Conservation (phyloP, 2,329 filamentous ascomycete genomes). For the Coniella lustricola region DNA sequence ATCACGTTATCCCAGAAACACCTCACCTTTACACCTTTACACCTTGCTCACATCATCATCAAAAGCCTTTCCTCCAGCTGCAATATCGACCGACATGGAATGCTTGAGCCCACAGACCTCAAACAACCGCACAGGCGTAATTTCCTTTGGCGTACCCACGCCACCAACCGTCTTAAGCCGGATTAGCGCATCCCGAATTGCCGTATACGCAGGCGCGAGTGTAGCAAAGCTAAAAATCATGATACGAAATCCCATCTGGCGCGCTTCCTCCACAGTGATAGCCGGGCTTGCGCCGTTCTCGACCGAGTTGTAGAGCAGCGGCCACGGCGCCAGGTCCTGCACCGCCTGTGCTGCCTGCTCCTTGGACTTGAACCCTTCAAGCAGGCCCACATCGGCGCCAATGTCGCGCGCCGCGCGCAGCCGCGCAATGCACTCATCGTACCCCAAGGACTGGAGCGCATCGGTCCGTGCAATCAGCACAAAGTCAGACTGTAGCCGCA, state of each 20-base stretch:
- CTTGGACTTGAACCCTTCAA: conserved; percentile 38
- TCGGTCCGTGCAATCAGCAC: conserved; percentile 53
- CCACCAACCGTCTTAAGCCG: conserved; percentile 33
- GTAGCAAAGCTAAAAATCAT: conserved; percentile 50
- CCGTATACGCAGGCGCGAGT: conserved; percentile 39
- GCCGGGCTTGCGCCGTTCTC: conserved; percentile 48
- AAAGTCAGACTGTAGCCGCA: conserved; percentile 38
- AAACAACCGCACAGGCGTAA: conserved; percentile 38
- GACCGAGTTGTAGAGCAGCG: conserved; percentile 51
- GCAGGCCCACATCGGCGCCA: conserved; percentile 46
- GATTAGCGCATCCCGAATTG: conserved; percentile 31
- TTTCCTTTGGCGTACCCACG: conserved; percentile 29
- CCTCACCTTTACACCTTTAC: no score
- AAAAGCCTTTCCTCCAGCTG: conserved; percentile 17
- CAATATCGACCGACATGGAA: conserved; percentile 39
- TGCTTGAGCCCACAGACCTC: conserved; percentile 46
- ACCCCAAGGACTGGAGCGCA: conserved; percentile 43
- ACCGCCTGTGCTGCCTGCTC: conserved; percentile 33
- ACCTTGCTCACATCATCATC: conserved; percentile 5
- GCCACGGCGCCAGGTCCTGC: conserved; percentile 40
- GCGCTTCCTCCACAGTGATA: conserved; percentile 44
- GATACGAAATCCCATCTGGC: conserved; percentile 49
- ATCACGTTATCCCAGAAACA: no score
- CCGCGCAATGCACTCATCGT: conserved; percentile 41
- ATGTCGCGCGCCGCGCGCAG: conserved; percentile 37